Percentiles rank a stretch among this genome's conserved stretches.
phyloP scores from a whole-genome alignment of 345 rosid species.

The Salix exigua region DNA sequence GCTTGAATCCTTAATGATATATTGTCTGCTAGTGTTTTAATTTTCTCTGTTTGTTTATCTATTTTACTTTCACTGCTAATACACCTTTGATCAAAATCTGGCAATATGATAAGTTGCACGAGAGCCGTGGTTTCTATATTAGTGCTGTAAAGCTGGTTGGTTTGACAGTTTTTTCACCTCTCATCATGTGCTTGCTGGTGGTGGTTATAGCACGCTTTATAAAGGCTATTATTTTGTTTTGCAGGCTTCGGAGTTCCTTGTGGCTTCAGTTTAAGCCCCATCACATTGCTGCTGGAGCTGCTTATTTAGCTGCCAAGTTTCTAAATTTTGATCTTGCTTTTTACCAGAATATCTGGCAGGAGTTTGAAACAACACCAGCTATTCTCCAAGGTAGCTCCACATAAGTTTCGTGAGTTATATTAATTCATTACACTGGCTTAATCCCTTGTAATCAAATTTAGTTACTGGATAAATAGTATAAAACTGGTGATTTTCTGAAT shows the following conservation, averaged over 20 bases:
- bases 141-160: slow-evolving; percentile 20
- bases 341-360: slow-evolving; percentile 60
- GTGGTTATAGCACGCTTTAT: not conserved
- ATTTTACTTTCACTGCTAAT: slow-evolving; percentile 19
- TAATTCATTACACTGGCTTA: not conserved
- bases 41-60: not conserved
- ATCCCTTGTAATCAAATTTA: not conserved
- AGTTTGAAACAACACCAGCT: slow-evolving; percentile 59
- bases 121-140: slow-evolving; percentile 20
- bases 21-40: slow-evolving; percentile 4
- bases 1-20: slow-evolving; percentile 6
- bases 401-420: not conserved
- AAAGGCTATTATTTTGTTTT: slow-evolving; percentile 21
- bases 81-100: slow-evolving; percentile 15
- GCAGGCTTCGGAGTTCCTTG: slow-evolving; percentile 74
- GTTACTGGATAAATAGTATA: not conserved
- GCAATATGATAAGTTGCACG: slow-evolving; percentile 26
- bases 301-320: slow-evolving; percentile 63
- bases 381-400: slow-evolving; percentile 54
- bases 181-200: slow-evolving; percentile 1
- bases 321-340: slow-evolving; percentile 51
- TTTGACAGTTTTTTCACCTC: slow-evolving; percentile 14
- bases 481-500: not conserved
- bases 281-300: slow-evolving; percentile 84
- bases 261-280: slow-evolving; percentile 84